Evolutionary conservation across 768 basidiomycete species (phyloP), one percentile per base, ranked within the genome.

Genomic region (Suillus alpinus): DNA sequence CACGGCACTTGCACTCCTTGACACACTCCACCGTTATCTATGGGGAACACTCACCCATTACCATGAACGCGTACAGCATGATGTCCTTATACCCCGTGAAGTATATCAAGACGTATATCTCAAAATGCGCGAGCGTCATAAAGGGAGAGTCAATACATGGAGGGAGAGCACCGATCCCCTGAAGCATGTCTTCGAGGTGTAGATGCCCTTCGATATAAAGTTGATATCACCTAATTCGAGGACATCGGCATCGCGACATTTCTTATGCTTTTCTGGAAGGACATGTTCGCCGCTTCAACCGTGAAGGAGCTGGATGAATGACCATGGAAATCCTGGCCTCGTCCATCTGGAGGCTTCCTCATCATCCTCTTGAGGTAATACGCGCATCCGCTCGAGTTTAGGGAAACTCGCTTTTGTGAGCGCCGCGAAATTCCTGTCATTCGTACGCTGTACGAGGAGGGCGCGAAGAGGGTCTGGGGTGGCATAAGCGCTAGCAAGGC

Each of bases 181-280:
- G 46, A 95, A 95, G 72, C 94, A 95, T 73, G 91, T 95, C 7
- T 95, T 89, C 59, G 94, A 95, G 83, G 91, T 87, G 59, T 63
- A 77, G 65, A 59, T 31, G 12, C 20, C n/a, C 34, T 1, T 4
- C 46, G 20, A 46, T 41, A 14, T 4, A 18, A 37, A 44, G 23
- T 3, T 20, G 12, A 16, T 44, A 4, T 14, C 9, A 44, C n/a
- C 14, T 40, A 9, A 14, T 44, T 23, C 37, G 8, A 96, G 91
- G 96, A 98, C 70, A 93, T 98, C 39, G 93, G 93, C 18, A 95
- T 98, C 46, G 94, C 94, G 2, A 93, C 94, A 1, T 98, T 91
- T 71, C 79, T 98, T 31, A 93, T 98, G 75, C 81, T 96, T 0
- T 76, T 98, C 4, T 98, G 96, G 96, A 92, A 89, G 67, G 79